These are phyloP conservation scores for Aphanomyces stellatus DNA, from an alignment of 352 stramenopile species.

Conservation along the genomic window DNA sequence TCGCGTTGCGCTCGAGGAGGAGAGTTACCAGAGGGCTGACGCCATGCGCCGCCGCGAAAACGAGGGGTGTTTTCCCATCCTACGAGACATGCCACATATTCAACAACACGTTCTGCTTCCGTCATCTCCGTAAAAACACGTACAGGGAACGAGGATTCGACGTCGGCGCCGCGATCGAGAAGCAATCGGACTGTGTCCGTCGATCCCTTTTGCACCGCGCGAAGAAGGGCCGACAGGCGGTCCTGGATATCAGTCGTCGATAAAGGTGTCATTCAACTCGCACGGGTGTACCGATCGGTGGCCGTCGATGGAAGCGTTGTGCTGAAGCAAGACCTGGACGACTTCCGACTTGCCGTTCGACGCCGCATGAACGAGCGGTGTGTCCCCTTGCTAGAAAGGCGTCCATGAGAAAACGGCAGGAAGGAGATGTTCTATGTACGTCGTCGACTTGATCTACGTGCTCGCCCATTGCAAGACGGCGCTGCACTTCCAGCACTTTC, in stretches of 20 bases:
- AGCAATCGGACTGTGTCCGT: constrained; percentile 1
- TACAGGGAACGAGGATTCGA: constrained; percentile 15
- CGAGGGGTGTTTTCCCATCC: constrained; percentile 14
- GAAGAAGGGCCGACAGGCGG: constrained; percentile 10
- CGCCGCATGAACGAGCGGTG: constrained; percentile 9
- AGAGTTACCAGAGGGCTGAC: background rate
- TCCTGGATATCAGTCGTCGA: background rate
- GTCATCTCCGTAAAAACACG: too few relatives aligned
- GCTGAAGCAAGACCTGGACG: constrained; percentile 1
- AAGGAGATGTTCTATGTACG: too few relatives aligned
- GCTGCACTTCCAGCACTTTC: constrained; percentile 13
- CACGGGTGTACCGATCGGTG: constrained; percentile 8
- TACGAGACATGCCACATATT: background rate
- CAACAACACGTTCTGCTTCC: too few relatives aligned
- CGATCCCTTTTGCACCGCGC: constrained; percentile 9
- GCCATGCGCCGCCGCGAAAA: constrained; percentile 4
- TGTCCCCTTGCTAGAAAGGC: constrained; percentile 3
- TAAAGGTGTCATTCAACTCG: too few relatives aligned
- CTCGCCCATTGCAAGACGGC: constrained; percentile 7
- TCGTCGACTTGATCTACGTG: constrained; percentile 16
- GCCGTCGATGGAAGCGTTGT: constrained; percentile 5
- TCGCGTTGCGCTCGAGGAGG: constrained; percentile 4
- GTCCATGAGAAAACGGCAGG: too few relatives aligned
- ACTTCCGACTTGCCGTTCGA: constrained; percentile 6
- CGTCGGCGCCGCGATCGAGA: background rate